Base-by-base conservation (phyloP, 73 alveolate species). In the Halteria grandinella region DNA sequence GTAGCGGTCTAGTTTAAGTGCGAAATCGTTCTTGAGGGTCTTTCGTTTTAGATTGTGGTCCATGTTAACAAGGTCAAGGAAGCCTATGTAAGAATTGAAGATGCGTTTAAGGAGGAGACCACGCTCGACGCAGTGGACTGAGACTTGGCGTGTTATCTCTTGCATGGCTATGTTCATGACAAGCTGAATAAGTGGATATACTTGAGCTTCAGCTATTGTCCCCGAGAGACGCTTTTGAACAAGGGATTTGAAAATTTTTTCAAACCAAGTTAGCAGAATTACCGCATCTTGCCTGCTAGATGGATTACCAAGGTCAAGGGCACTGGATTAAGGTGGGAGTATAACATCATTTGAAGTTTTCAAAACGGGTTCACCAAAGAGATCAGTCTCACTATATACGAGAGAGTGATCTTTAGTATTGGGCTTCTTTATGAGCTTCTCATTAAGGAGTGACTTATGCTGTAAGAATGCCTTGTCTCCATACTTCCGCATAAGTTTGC, bases 261-360 rank as follows among this genome's bases (percentile, higher is more conserved):
- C 79, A 27, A 75, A 45, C 87, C 87, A 75, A 3, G 20, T 36
- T 14, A 75, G 41, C 55, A 75, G 45, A 7, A 75, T 24, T 2
- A 40, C 15, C 4, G 87, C 87, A 75, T 75, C 87, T 59, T 75
- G 43, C 31, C 87, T 45, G 4, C 59, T 52, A 2, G 87, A 58
- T 1, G 87, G 87, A 18, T 33, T 62, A 0, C 87, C 87, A 3
- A 34, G 15, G 45, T 24, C 2, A 34, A 23, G 45, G 47, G 7
- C 1, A 17, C 29, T 8, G 10, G 10, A 21, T 4, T 14, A 25
- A 18, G 39, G 31, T 62, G 40, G 7, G 24, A n/a, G n/a, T n/a
- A n/a, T n/a, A 25, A 7, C n/a, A 39, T 45, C 6, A 70, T 49
- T 17, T 48, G 64, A n/a, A 50, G 71, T 70, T 14, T 24, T 60